Evolutionary conservation across 2,329 filamentous ascomycete genomes (phyloP).

Genomic region (Trichoderma semiorbis): DNA sequence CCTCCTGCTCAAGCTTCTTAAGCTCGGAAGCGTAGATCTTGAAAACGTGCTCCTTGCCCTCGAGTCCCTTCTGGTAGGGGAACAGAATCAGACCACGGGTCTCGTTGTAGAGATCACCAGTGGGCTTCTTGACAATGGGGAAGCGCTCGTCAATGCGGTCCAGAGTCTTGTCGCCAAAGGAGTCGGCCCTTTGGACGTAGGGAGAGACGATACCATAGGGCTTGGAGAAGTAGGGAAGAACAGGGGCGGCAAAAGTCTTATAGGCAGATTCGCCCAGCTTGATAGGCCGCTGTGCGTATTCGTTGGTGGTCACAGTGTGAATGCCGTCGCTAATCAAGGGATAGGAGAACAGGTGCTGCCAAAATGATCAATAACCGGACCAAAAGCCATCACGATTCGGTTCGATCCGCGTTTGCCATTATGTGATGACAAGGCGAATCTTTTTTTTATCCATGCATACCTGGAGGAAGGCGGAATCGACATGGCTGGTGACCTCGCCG

Average conservation of each 20-base stretch:
- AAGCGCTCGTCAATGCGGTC: conserved; percentile 66
- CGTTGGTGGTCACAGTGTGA: conserved; percentile 73
- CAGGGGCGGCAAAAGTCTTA: conserved; percentile 69
- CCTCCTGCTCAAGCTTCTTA: conserved; percentile 62
- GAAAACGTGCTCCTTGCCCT: conserved; percentile 60
- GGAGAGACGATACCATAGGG: conserved; percentile 76
- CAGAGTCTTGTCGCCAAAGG: conserved; percentile 69
- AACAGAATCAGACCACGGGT: conserved; percentile 59
- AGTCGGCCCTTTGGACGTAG: conserved; percentile 79
- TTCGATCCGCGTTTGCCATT: neutral
- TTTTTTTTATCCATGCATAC: conserved; percentile 32
- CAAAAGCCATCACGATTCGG: neutral
- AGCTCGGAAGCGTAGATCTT: conserved; percentile 55
- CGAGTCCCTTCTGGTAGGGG: conserved; percentile 59
- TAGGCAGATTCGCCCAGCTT: conserved; percentile 72
- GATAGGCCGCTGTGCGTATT: conserved; percentile 79
- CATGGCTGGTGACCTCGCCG: conserved; percentile 45
- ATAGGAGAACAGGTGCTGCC: conserved; percentile 78
- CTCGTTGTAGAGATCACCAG: conserved; percentile 63
- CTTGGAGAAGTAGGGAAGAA: conserved; percentile 66
- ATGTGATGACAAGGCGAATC: neutral
- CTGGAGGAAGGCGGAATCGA: conserved; percentile 49
- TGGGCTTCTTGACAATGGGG: conserved; percentile 72
- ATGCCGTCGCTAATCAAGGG: conserved; percentile 79
- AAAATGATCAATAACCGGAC: neutral